phyloP scores from a whole-genome alignment of 1,284 basidiomycete genomes.

The Phellopilus nigrolimitatus region DNA sequence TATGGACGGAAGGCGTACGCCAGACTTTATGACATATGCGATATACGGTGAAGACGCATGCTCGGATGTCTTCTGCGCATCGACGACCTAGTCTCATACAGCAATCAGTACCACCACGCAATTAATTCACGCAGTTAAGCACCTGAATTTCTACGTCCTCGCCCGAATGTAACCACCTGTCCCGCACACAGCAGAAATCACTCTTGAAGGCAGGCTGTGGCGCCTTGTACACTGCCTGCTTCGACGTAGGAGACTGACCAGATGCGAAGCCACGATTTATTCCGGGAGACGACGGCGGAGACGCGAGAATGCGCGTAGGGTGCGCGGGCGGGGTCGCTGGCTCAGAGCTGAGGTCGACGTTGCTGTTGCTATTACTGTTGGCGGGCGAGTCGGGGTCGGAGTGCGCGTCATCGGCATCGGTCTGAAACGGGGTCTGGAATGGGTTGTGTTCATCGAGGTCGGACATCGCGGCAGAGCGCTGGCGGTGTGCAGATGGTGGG shows the following conservation, averaged over 20 bases:
- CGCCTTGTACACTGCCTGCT: constrained; percentile 48
- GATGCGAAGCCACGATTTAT: constrained; percentile 19
- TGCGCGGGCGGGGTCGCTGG: constrained; percentile 54
- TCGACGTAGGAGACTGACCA: constrained; percentile 38
- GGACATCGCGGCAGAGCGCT: constrained; percentile 44
- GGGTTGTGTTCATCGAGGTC: constrained; percentile 76
- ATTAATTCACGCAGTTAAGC: constrained; percentile 10
- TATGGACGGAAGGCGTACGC: constrained; percentile 50
- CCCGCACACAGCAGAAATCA: constrained; percentile 71
- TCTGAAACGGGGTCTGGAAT: constrained; percentile 73
- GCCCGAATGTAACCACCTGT: constrained; percentile 71
- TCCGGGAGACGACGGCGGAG: constrained; percentile 37
- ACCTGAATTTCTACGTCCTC: constrained; percentile 78
- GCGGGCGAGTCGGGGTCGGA: constrained; percentile 56
- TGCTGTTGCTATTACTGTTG: constrained; percentile 46
- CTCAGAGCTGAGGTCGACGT: constrained; percentile 53
- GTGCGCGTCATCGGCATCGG: constrained; percentile 50
- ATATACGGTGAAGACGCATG: constrained; percentile 89
- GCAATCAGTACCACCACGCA: constrained; percentile 7
- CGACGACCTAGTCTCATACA: constrained; percentile 62
- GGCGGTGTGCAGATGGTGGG: too few species aligned
- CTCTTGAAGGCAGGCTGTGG: constrained; percentile 52
- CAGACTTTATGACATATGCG: constrained; percentile 88
- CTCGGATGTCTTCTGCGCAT: constrained; percentile 92
- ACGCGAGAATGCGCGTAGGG: constrained; percentile 31